Evolutionary conservation across 192 early-diverging fungal genomes (phyloP), one percentile per base, ranked within the genome.

Genomic region (Obelidium mucronatum): DNA sequence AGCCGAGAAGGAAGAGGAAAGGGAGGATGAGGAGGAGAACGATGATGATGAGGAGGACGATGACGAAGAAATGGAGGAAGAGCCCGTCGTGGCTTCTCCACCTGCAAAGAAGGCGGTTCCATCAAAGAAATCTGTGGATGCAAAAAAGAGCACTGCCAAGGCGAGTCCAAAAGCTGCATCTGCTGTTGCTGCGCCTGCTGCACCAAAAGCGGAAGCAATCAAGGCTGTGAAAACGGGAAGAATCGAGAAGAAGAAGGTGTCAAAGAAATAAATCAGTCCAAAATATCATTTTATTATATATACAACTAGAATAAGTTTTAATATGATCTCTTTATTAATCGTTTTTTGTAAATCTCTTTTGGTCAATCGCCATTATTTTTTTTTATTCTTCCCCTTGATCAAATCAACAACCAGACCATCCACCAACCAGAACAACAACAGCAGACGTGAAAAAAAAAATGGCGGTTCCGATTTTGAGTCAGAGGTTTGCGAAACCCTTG

Each of bases 251-350:
- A 58, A 58, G 55, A 58, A 58, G 55, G 30, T 31, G 30, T 28
- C 55, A 31, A 58, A 58, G 55, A 58, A 58, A 58, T 58, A 58
- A 58, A 58, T n/a, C n/a, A n/a, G n/a, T n/a, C n/a, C n/a, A n/a
- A n/a, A n/a, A n/a, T n/a, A n/a, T n/a, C n/a, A n/a, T n/a, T n/a
- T n/a, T n/a, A n/a, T n/a, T n/a, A n/a, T n/a, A n/a, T n/a, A n/a
- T n/a, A n/a, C n/a, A n/a, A n/a, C n/a, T n/a, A n/a, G n/a, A n/a
- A n/a, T n/a, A n/a, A n/a, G n/a, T n/a, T n/a, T n/a, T n/a, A n/a
- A n/a, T n/a, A n/a, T n/a, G n/a, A n/a, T n/a, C n/a, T n/a, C n/a
- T n/a, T n/a, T n/a, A n/a, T n/a, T n/a, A n/a, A n/a, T n/a, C n/a
- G n/a, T n/a, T n/a, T 22, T 13, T 22, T 22, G 48, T 22, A 22